phyloP scores from a whole-genome alignment of 495 filamentous ascomycete species.

The Hyaloscypha variabilis region DNA sequence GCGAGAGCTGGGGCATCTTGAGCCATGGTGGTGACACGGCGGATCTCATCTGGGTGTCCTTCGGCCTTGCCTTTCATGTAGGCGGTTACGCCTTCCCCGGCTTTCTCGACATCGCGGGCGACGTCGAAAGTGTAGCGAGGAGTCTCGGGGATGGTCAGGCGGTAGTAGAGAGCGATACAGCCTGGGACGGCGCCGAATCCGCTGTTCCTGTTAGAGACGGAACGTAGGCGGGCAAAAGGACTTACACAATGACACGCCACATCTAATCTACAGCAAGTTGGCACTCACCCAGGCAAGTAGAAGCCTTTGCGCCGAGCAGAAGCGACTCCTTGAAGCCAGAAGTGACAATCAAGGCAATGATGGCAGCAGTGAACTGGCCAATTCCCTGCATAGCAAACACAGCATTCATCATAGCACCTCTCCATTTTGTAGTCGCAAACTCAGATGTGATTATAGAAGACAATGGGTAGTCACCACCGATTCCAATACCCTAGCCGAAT shows the following conservation, averaged over 20 bases:
- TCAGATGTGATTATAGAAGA: slow-evolving; percentile 84
- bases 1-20: slow-evolving; percentile 48
- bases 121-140: slow-evolving; percentile 71
- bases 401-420: slow-evolving; percentile 81
- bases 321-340: slow-evolving; percentile 75
- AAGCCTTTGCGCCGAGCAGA: slow-evolving; percentile 47
- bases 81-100: slow-evolving; percentile 63
- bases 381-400: slow-evolving; percentile 87
- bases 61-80: slow-evolving; percentile 60
- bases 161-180: slow-evolving; percentile 76
- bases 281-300: slow-evolving; percentile 65
- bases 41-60: slow-evolving; percentile 64
- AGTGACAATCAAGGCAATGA: slow-evolving; percentile 72
- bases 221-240: slow-evolving; percentile 63
- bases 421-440: slow-evolving; percentile 76
- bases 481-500: slow-evolving; percentile 60
- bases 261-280: slow-evolving; percentile 78
- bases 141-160: slow-evolving; percentile 80
- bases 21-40: slow-evolving; percentile 50
- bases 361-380: slow-evolving; percentile 71
- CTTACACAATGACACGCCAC: slow-evolving; percentile 79
- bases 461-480: slow-evolving; percentile 86
- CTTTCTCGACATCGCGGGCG: slow-evolving; percentile 62
- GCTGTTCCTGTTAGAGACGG: not conserved
- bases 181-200: slow-evolving; percentile 78